Conservation (phyloP, 2,329 filamentous ascomycete genomes). For the Blastomyces emzantsi region DNA sequence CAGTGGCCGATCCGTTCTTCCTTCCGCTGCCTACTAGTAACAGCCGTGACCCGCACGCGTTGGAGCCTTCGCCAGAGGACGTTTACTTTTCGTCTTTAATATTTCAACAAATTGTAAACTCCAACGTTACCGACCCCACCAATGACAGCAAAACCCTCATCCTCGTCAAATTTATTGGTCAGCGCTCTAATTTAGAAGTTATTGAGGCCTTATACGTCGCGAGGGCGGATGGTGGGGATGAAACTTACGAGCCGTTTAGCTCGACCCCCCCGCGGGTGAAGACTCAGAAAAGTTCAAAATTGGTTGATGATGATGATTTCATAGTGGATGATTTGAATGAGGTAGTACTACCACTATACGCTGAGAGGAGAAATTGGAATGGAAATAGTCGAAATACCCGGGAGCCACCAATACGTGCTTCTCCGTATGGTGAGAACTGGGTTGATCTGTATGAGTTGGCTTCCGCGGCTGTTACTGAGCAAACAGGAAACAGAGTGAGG, state of each 20-base stretch:
- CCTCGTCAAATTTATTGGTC: conserved; percentile 31
- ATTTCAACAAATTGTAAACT: conserved; percentile 27
- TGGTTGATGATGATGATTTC: conserved; percentile 22
- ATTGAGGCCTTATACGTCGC: conserved; percentile 28
- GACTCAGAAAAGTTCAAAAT: background rate
- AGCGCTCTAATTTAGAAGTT: conserved; percentile 27
- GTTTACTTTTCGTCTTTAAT: conserved; percentile 25
- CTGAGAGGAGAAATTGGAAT: background rate
- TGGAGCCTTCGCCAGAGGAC: conserved; percentile 1
- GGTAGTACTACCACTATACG: background rate
- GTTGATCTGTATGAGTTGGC: background rate
- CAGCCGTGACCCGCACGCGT: conserved; percentile 10
- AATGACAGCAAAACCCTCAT: conserved; percentile 19
- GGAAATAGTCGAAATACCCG: background rate
- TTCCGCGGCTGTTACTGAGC: conserved; percentile 1
- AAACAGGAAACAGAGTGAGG: background rate
- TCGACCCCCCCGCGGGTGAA: conserved; percentile 3
- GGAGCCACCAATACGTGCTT: background rate
- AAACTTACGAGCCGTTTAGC: background rate
- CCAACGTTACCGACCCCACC: conserved; percentile 15
- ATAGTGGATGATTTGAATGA: conserved; percentile 32
- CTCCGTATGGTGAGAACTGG: conserved; percentile 4
- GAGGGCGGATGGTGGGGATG: conserved; percentile 10
- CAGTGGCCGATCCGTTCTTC: conserved; percentile 28
- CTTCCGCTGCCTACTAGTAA: conserved; percentile 22